Conservation (phyloP, 2,329 filamentous ascomycete species). For the Hortaea sp. region DNA sequence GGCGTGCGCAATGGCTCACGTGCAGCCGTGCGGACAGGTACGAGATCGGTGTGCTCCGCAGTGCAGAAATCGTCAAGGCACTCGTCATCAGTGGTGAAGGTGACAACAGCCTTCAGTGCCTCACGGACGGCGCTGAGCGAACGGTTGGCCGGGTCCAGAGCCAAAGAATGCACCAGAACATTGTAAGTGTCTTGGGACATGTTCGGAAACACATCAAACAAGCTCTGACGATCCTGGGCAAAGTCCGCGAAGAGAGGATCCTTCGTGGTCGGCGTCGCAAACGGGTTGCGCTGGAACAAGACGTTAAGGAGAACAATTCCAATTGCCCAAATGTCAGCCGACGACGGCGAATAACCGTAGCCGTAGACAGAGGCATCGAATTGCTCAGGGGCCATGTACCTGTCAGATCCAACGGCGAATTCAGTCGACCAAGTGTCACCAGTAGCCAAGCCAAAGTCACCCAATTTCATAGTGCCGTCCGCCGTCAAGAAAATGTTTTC, state of each 20-base stretch:
- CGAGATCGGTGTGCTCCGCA: conserved; percentile 58
- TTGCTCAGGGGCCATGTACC: conserved; percentile 98
- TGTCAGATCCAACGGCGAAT: conserved; percentile 88
- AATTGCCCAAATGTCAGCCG: conserved; percentile 94
- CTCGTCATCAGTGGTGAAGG: conserved; percentile 91
- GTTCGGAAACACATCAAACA: conserved; percentile 96
- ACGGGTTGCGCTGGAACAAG: conserved; percentile 92
- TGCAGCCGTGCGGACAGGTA: conserved; percentile 67
- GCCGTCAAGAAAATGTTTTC: conserved; percentile 96
- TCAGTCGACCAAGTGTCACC: conserved; percentile 85
- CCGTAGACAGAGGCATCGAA: conserved; percentile 71
- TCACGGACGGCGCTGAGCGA: conserved; percentile 69
- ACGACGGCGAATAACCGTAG: conserved; percentile 75
- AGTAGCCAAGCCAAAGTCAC: conserved; percentile 90
- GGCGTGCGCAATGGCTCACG: conserved; percentile 92
- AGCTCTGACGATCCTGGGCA: conserved; percentile 80
- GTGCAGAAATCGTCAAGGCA: conserved; percentile 87
- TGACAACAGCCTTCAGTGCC: conserved; percentile 68
- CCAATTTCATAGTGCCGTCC: conserved; percentile 84
- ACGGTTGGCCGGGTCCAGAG: conserved; percentile 80
- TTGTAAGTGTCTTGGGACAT: conserved; percentile 99
- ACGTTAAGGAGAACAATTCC: conserved; percentile 95
- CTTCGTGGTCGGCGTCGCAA: conserved; percentile 79
- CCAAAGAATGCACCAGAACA: conserved; percentile 82
- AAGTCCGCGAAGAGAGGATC: conserved; percentile 92